A percentile compares a stretch with the other conserved stretches of the same genome.
These are phyloP conservation scores for Funneliformis mosseae DNA, from an alignment of 192 early-diverging fungal species.

Conservation along the genomic window DNA sequence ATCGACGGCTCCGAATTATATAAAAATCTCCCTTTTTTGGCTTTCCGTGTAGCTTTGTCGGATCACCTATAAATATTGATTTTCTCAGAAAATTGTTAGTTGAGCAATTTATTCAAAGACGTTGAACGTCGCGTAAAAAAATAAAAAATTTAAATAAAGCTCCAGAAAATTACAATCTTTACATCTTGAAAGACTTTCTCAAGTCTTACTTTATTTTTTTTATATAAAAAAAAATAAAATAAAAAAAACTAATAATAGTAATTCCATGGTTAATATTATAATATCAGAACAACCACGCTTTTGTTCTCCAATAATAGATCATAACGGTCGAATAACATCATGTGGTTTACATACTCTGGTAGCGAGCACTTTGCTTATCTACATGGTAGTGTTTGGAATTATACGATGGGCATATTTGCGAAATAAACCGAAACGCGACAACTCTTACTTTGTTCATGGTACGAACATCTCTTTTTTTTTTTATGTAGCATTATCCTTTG, in stretches of 20 bases:
- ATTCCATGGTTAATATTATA: not conserved
- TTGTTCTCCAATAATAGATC: not conserved
- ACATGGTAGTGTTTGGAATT: constrained; percentile 6
- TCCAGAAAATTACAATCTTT: not conserved
- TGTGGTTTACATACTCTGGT: constrained; percentile 13
- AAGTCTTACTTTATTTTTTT: not conserved
- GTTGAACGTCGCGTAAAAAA: not conserved
- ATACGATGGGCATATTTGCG: not conserved
- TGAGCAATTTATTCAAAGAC: too few relatives aligned
- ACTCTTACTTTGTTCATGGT: not conserved
- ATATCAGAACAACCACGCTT: not conserved
- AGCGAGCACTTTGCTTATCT: not conserved
- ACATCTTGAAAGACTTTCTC: not conserved
- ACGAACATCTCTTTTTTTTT: not conserved
- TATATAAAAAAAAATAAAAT: too few relatives aligned
- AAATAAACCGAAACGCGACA: not conserved
- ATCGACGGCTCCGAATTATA: too few relatives aligned
- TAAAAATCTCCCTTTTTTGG: too few relatives aligned
- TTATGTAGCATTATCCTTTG: not conserved
- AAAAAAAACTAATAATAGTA: not conserved
- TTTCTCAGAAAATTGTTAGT: too few relatives aligned
- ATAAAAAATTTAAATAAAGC: too few relatives aligned
- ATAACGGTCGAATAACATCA: constrained; percentile 2
- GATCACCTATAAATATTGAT: too few relatives aligned
- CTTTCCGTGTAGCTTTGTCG: too few relatives aligned